phyloP scores from a whole-genome alignment of 2,329 filamentous ascomycete species.

The Epichloe hybrida region DNA sequence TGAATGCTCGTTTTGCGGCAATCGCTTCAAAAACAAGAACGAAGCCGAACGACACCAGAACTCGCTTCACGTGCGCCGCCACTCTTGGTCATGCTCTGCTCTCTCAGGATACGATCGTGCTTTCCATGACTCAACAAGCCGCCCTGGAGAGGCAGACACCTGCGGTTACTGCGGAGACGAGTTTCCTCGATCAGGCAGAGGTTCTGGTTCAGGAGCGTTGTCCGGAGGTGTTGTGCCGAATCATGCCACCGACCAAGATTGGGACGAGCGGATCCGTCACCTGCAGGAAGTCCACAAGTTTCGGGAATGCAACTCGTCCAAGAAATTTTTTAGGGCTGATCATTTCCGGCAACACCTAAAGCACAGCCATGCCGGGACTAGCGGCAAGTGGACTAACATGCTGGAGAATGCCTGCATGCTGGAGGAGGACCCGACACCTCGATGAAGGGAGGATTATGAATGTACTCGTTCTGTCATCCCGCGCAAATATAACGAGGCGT shows the following conservation, averaged over 20 bases:
- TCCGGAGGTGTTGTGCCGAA: slow-evolving; percentile 24
- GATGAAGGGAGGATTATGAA: slow-evolving; percentile 10
- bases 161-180: slow-evolving; percentile 96
- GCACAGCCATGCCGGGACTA: slow-evolving; percentile 90
- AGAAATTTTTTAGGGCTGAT: slow-evolving; percentile 98
- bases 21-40: slow-evolving; percentile 98
- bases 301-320: slow-evolving; percentile 91
- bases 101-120: slow-evolving; percentile 65
- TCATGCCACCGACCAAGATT: slow-evolving; percentile 64
- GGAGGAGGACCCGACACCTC: slow-evolving; percentile 49
- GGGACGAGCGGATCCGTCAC: slow-evolving; percentile 77
- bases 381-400: slow-evolving; percentile 98
- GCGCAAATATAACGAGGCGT: neutral
- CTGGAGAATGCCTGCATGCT: slow-evolving; percentile 94
- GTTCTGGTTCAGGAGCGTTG: slow-evolving; percentile 19
- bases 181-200: slow-evolving; percentile 45
- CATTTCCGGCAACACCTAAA: slow-evolving; percentile 98
- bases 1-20: slow-evolving; percentile 80
- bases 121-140: slow-evolving; percentile 67
- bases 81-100: slow-evolving; percentile 95
- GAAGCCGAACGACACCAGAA: slow-evolving; percentile 95
- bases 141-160: slow-evolving; percentile 56
- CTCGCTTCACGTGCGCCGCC: slow-evolving; percentile 77
- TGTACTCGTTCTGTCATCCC: neutral
- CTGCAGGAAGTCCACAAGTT: slow-evolving; percentile 91